Evolutionary conservation across 2,329 filamentous ascomycete genomes (phyloP).

Genomic region (Aspergillus novoparasiticus): DNA sequence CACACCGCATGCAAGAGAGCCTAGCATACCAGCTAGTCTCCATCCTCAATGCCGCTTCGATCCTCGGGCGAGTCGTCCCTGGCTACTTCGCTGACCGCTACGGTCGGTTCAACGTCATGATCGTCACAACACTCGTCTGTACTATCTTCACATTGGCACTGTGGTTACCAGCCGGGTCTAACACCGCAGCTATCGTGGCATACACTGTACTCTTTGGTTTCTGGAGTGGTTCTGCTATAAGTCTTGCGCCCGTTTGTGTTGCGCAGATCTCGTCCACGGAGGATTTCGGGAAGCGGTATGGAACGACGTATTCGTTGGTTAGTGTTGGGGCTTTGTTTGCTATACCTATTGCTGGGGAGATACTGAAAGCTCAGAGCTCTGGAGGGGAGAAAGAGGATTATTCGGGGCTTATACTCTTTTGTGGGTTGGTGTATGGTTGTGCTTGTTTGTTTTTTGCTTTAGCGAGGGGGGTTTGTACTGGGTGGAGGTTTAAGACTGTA

Average conservation of each 20-base stretch:
- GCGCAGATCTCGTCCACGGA: slow-evolving; percentile 32
- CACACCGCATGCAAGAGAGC: not conserved
- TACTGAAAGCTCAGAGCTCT: not conserved
- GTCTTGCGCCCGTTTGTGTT: slow-evolving; percentile 35
- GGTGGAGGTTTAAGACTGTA: not conserved
- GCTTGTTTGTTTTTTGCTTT: not conserved
- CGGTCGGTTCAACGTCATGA: slow-evolving; percentile 37
- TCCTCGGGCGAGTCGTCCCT: slow-evolving; percentile 36
- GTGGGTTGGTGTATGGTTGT: not conserved
- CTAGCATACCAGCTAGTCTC: not conserved
- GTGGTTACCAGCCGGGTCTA: slow-evolving; percentile 23
- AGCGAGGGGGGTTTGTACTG: not conserved
- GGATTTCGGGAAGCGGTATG: slow-evolving; percentile 30
- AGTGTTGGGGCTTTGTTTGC: slow-evolving; percentile 12
- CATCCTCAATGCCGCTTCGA: slow-evolving; percentile 34
- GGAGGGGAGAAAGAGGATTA: not conserved
- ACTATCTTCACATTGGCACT: slow-evolving; percentile 24
- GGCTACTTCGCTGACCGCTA: slow-evolving; percentile 35
- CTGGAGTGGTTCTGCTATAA: slow-evolving; percentile 31
- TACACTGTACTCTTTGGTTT: slow-evolving; percentile 27
- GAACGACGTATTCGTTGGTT: slow-evolving; percentile 28
- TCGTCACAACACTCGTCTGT: slow-evolving; percentile 21
- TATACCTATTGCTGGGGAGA: not conserved
- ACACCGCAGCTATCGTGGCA: slow-evolving; percentile 23
- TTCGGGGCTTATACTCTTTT: not conserved